Conservation (phyloP, 768 basidiomycete species). For the Psilocybe cyanescens region DNA sequence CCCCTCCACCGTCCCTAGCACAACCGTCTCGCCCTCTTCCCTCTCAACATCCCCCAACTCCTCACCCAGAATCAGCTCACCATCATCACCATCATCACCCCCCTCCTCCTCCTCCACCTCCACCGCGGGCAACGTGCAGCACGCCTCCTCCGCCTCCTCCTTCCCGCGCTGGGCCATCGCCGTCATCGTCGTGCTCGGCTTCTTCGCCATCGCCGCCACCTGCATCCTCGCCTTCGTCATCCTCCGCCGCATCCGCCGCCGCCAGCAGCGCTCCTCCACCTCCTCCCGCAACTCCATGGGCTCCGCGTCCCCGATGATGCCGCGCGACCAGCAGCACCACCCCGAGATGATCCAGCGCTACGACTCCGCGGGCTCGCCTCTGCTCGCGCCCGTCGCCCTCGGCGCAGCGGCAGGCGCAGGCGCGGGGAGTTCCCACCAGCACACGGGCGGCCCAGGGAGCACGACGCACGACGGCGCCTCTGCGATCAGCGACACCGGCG, state of each 20-base stretch:
- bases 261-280: conserved; percentile 42
- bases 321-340: conserved; percentile 37
- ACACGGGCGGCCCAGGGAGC: conserved; percentile 27
- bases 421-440: conserved; percentile 7
- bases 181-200: conserved; percentile 84
- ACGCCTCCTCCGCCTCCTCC: conserved; percentile 30
- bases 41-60: too few relatives aligned
- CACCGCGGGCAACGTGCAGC: conserved; percentile 51
- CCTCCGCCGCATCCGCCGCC: conserved; percentile 65
- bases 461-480: conserved; percentile 73
- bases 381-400: conserved; percentile 26
- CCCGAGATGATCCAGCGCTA: conserved; percentile 24
- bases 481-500: conserved; percentile 70
- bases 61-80: too few relatives aligned
- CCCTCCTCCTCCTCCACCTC: conserved; percentile 33
- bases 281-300: conserved; percentile 78
- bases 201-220: conserved; percentile 76
- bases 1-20: conserved; percentile 29
- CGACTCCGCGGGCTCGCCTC: conserved; percentile 32
- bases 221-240: conserved; percentile 75
- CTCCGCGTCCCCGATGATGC: conserved; percentile 84
- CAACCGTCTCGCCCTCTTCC: background rate
- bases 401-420: conserved; percentile 13
- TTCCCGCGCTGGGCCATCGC: conserved; percentile 95
- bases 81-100: conserved; percentile 38